Conservation (phyloP, 2,329 filamentous ascomycete genomes). For the Piedraia hortae region DNA sequence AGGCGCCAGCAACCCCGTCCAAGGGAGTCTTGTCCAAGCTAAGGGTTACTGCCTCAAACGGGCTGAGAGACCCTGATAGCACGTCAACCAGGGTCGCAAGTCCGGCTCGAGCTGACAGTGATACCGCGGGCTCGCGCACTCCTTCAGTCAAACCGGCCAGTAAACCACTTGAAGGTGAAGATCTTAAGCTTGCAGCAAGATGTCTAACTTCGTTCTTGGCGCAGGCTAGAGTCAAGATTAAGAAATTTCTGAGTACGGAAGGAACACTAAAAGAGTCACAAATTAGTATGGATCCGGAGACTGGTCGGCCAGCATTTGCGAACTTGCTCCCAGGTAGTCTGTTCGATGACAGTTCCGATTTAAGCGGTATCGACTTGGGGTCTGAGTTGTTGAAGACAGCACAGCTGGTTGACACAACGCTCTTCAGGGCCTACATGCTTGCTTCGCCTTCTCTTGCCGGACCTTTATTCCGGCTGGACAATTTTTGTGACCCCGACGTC, state of each 20-base stretch:
- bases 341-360: slow-evolving; percentile 4
- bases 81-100: slow-evolving; percentile 32
- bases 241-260: slow-evolving; percentile 31
- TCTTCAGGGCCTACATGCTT: slow-evolving; percentile 91
- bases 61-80: slow-evolving; percentile 21
- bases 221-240: slow-evolving; percentile 43
- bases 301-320: slow-evolving; percentile 18
- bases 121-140: slow-evolving; percentile 24
- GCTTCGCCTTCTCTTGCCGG: slow-evolving; percentile 60
- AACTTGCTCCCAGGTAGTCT: slow-evolving; percentile 12
- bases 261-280: slow-evolving; percentile 31
- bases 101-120: slow-evolving; percentile 22
- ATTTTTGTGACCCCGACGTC: slow-evolving; percentile 88
- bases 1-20: slow-evolving; percentile 11
- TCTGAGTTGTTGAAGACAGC: slow-evolving; percentile 49
- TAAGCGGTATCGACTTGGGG: slow-evolving; percentile 30
- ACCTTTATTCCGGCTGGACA: slow-evolving; percentile 78
- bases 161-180: slow-evolving; percentile 43
- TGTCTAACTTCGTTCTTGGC: slow-evolving; percentile 73
- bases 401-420: slow-evolving; percentile 66
- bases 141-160: slow-evolving; percentile 16
- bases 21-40: slow-evolving; percentile 22
- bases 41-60: slow-evolving; percentile 14
- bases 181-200: slow-evolving; percentile 53
- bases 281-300: slow-evolving; percentile 14